Conservation (phyloP, 768 basidiomycete species). For the Calocybe gangraenosa region DNA sequence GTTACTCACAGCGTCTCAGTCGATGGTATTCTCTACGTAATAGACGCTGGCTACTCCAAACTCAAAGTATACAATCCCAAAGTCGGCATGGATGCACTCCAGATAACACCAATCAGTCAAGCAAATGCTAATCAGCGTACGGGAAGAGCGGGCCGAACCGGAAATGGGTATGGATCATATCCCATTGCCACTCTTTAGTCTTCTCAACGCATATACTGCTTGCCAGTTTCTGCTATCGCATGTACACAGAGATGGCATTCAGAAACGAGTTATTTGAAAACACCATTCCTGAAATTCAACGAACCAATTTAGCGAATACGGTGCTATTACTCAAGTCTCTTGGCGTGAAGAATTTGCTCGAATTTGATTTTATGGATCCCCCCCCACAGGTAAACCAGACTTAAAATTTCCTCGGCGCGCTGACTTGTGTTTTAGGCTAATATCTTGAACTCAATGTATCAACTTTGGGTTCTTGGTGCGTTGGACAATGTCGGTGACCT, state of each 20-base stretch:
- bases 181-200: neutral
- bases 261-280: conserved; percentile 93
- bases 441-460: conserved; percentile 99
- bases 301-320: conserved; percentile 96
- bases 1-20: conserved; percentile 42
- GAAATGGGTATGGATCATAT: conserved; percentile 68
- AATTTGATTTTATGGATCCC: conserved; percentile 99
- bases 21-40: conserved; percentile 95
- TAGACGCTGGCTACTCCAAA: conserved; percentile 96
- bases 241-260: conserved; percentile 96
- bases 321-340: conserved; percentile 92
- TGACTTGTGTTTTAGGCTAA: conserved; percentile 57
- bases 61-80: conserved; percentile 99
- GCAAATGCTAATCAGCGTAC: conserved; percentile 97
- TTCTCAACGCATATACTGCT: conserved; percentile 4
- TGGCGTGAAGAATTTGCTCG: conserved; percentile 94
- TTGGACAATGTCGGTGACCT: conserved; percentile 97
- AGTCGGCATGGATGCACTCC: conserved; percentile 98
- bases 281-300: conserved; percentile 97
- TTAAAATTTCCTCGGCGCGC: neutral
- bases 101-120: conserved; percentile 98
- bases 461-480: conserved; percentile 97
- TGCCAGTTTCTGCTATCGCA: conserved; percentile 85
- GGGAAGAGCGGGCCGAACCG: conserved; percentile 95
- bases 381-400: conserved; percentile 76